Percentiles rank a stretch among this genome's conserved stretches.
phyloP scores from a whole-genome alignment of 2,329 filamentous ascomycete species.

The Talaromyces piceae region DNA sequence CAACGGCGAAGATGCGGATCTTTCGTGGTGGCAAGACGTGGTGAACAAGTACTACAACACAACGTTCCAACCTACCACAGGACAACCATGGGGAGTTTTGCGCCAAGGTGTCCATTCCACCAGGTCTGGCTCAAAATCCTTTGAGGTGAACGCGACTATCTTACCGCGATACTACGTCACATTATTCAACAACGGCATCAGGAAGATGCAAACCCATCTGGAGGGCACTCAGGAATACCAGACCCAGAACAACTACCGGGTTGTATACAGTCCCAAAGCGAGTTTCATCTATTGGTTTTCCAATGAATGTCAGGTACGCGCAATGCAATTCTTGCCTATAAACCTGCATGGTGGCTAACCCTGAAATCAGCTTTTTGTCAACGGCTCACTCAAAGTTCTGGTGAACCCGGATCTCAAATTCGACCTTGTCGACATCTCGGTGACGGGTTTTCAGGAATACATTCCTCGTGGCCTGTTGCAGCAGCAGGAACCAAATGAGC shows the following conservation, averaged over 20 bases:
- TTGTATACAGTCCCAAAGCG: conserved; percentile 67
- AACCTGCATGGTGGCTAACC: conserved; percentile 1
- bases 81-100: conserved; percentile 49
- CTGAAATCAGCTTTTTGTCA: conserved; percentile 59
- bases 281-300: conserved; percentile 87
- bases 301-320: conserved; percentile 68
- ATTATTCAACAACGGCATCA: conserved; percentile 79
- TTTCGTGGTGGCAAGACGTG: conserved; percentile 72
- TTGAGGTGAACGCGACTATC: conserved; percentile 75
- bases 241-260: conserved; percentile 57
- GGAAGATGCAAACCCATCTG: conserved; percentile 76
- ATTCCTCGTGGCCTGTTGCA: conserved; percentile 59
- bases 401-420: conserved; percentile 76
- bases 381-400: conserved; percentile 68
- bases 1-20: conserved; percentile 56
- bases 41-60: conserved; percentile 66
- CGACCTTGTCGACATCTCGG: conserved; percentile 75
- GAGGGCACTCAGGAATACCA: conserved; percentile 57
- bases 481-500: conserved; percentile 44
- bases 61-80: conserved; percentile 50
- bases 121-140: conserved; percentile 63
- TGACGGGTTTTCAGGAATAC: conserved; percentile 71
- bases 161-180: conserved; percentile 85
- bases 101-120: conserved; percentile 57
- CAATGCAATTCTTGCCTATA: not conserved